phyloP scores from a whole-genome alignment of 805 yeast genomes.

The Zygosaccharomyces bailii region DNA sequence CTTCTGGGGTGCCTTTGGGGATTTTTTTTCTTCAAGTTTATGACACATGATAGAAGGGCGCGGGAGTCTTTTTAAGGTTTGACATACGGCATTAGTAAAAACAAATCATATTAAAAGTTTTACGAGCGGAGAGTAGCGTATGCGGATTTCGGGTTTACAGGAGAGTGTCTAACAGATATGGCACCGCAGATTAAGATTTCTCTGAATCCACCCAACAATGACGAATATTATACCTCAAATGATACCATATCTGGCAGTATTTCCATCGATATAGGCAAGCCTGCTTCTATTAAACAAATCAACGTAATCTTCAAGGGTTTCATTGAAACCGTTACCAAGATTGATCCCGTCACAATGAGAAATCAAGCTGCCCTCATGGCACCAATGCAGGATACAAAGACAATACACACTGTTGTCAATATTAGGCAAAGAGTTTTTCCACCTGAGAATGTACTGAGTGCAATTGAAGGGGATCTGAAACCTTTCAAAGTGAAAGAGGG shows the following conservation, averaged over 20 bases:
- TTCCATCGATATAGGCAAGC: conserved; percentile 23
- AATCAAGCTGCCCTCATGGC: conserved; percentile 26
- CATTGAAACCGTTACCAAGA: conserved; percentile 28
- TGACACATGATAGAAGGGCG: neutral
- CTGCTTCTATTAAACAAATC: conserved; percentile 30
- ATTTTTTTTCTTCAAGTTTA: neutral
- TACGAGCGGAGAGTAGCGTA: neutral
- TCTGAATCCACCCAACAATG: conserved; percentile 30
- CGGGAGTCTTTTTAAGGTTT: neutral
- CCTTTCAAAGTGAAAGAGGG: conserved; percentile 34
- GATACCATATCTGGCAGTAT: conserved; percentile 32
- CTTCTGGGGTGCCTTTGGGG: neutral
- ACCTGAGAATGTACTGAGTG: conserved; percentile 35
- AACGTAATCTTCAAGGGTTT: conserved; percentile 53
- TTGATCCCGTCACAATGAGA: conserved; percentile 23
- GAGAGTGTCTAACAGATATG: conserved; percentile 16
- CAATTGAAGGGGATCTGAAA: conserved; percentile 28
- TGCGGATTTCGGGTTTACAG: neutral
- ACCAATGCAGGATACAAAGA: conserved; percentile 29
- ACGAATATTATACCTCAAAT: conserved; percentile 29
- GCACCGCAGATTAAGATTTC: conserved; percentile 22
- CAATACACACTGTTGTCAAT: conserved; percentile 26
- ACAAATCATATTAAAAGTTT: neutral
- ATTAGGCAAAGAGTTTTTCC: conserved; percentile 30
- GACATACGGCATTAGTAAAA: neutral